Percentiles rank a stretch among this genome's conserved stretches.
Conservation (phyloP, 495 filamentous ascomycete species). For the Hyaloscypha bicolor region DNA sequence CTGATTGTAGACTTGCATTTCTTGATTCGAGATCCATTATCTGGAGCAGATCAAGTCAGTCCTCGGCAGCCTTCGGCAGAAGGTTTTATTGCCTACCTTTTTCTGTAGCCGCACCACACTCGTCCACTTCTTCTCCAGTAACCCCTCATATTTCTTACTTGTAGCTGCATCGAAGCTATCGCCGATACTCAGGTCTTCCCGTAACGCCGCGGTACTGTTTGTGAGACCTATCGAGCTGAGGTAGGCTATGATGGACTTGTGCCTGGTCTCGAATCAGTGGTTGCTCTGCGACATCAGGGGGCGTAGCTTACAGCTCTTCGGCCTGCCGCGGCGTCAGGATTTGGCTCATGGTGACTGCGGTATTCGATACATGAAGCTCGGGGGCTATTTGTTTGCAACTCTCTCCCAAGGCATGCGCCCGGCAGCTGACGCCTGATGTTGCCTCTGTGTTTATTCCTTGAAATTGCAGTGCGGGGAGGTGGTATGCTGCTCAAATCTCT, state of each 20-base stretch:
- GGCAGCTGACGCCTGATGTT: background rate
- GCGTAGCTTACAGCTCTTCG: conserved; percentile 76
- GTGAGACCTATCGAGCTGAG: conserved; percentile 70
- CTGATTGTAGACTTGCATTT: conserved; percentile 69
- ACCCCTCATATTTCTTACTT: conserved; percentile 83
- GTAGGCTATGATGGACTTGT: conserved; percentile 91
- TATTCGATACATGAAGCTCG: conserved; percentile 29
- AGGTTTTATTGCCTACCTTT: conserved; percentile 59
- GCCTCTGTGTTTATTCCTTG: conserved; percentile 17
- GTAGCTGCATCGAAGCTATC: conserved; percentile 74
- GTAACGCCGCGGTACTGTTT: conserved; percentile 67
- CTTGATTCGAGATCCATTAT: conserved; percentile 92
- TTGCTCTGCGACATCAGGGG: background rate
- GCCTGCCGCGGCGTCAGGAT: conserved; percentile 80
- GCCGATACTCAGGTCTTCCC: conserved; percentile 64
- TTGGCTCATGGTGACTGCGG: conserved; percentile 63
- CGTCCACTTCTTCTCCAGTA: conserved; percentile 97
- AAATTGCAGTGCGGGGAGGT: conserved; percentile 4
- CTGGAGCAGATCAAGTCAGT: conserved; percentile 47
- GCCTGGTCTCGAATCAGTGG: conserved; percentile 51
- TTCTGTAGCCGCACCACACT: conserved; percentile 88
- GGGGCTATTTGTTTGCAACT: background rate
- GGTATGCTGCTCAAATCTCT: background rate
- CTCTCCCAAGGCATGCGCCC: conserved; percentile 21
- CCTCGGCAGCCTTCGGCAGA: conserved; percentile 11